These are phyloP conservation scores for Stromatinia cepivora DNA, from an alignment of 2,329 filamentous ascomycete genomes.

Conservation along the genomic window DNA sequence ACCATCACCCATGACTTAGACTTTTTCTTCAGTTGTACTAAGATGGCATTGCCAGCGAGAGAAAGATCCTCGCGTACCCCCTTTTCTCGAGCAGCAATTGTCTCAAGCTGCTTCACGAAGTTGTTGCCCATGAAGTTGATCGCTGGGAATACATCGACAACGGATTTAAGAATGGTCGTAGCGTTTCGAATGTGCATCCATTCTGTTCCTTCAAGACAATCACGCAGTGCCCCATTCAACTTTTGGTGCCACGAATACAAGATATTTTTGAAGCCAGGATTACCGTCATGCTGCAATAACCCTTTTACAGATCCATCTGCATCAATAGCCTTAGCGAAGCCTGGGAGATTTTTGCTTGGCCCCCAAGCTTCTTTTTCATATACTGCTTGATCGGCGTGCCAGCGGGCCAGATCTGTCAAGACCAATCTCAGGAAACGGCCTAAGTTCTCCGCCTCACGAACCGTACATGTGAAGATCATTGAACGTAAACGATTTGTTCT, in stretches of 20 bases:
- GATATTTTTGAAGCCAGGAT: conserved; percentile 79
- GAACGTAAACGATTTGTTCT: conserved; percentile 76
- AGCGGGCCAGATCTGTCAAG: conserved; percentile 74
- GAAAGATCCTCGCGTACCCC: conserved; percentile 71
- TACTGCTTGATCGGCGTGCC: conserved; percentile 74
- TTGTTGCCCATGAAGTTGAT: conserved; percentile 83
- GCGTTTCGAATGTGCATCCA: conserved; percentile 99
- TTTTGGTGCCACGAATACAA: conserved; percentile 90
- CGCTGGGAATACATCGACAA: conserved; percentile 81
- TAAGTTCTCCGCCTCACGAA: conserved; percentile 89
- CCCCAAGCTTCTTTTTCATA: conserved; percentile 86
- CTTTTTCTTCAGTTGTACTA: conserved; percentile 67
- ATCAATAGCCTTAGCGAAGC: conserved; percentile 75
- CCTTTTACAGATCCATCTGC: conserved; percentile 67
- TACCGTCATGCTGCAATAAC: conserved; percentile 79
- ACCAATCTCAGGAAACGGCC: conserved; percentile 85
- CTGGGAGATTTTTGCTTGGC: conserved; percentile 62
- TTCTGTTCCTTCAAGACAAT: conserved; percentile 77
- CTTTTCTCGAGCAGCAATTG: conserved; percentile 64
- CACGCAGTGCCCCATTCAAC: conserved; percentile 75
- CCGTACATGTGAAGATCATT: conserved; percentile 85
- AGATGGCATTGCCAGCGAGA: conserved; percentile 69
- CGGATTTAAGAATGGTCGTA: conserved; percentile 80
- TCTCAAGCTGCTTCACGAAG: conserved; percentile 63
- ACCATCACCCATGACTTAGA: conserved; percentile 72